Percentiles rank a stretch among this genome's conserved stretches.
These are phyloP conservation scores for Fusarium sp. DNA, from an alignment of 2,329 filamentous ascomycete species.

Conservation along the genomic window DNA sequence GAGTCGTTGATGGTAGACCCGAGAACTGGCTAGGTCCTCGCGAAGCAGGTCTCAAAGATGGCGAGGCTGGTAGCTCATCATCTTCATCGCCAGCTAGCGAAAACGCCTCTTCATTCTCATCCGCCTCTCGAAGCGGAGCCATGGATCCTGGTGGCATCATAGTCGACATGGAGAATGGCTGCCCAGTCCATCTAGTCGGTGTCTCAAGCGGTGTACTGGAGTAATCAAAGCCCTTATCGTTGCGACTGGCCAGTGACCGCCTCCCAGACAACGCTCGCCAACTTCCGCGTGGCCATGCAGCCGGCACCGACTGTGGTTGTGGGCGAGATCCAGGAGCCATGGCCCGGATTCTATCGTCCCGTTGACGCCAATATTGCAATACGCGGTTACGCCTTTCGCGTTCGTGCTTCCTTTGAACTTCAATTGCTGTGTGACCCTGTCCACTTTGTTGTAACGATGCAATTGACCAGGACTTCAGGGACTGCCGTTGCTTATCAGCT, in stretches of 20 bases:
- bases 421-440: constrained; percentile 53
- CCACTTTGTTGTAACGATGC: constrained; percentile 52
- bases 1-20: constrained; percentile 56
- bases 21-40: constrained; percentile 35
- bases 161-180: constrained; percentile 53
- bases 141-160: constrained; percentile 46
- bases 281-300: constrained; percentile 39
- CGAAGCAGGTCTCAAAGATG: constrained; percentile 37
- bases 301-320: constrained; percentile 27
- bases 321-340: constrained; percentile 9
- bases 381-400: constrained; percentile 48
- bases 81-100: constrained; percentile 42
- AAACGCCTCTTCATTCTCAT: constrained; percentile 45
- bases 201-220: constrained; percentile 51
- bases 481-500: constrained; percentile 48
- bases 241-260: constrained; percentile 40
- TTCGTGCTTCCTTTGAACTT: constrained; percentile 49
- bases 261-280: constrained; percentile 45
- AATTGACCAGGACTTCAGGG: constrained; percentile 53
- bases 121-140: constrained; percentile 48
- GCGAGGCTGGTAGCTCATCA: constrained; percentile 40
- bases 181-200: constrained; percentile 61
- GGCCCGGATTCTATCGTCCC: constrained; percentile 28
- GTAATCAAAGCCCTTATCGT: constrained; percentile 37
- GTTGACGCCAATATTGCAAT: constrained; percentile 50